Conservation (phyloP, 2,329 filamentous ascomycete species). For the Hyphodiscus sp. region DNA sequence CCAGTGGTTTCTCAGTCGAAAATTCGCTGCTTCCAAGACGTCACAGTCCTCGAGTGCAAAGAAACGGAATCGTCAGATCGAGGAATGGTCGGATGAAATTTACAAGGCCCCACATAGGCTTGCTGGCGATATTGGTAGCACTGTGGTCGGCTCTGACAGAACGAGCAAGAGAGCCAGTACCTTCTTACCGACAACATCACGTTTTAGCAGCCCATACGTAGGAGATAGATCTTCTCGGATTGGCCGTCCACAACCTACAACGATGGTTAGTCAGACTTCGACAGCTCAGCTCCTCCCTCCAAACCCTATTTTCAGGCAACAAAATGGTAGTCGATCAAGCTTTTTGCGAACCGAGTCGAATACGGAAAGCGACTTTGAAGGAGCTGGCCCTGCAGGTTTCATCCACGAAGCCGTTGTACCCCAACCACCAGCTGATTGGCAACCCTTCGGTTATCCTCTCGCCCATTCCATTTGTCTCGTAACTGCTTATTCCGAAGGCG, state of each 20-base stretch:
- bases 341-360: slow-evolving; percentile 57
- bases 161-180: slow-evolving; percentile 72
- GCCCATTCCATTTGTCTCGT: slow-evolving; percentile 92
- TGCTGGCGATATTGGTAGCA: slow-evolving; percentile 65
- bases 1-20: slow-evolving; percentile 90
- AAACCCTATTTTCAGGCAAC: slow-evolving; percentile 63
- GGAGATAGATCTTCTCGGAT: slow-evolving; percentile 52
- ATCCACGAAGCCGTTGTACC: slow-evolving; percentile 95
- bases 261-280: slow-evolving; percentile 84
- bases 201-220: slow-evolving; percentile 87
- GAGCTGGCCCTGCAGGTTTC: slow-evolving; percentile 81
- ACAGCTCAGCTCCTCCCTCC: slow-evolving; percentile 66
- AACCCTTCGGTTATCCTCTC: slow-evolving; percentile 91
- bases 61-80: slow-evolving; percentile 85
- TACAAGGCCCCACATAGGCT: slow-evolving; percentile 84
- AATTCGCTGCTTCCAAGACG: slow-evolving; percentile 79
- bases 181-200: slow-evolving; percentile 87
- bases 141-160: slow-evolving; percentile 57
- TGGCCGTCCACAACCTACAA: slow-evolving; percentile 60
- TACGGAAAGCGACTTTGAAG: slow-evolving; percentile 54
- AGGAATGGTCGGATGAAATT: slow-evolving; percentile 97
- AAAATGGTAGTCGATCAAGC: slow-evolving; percentile 57
- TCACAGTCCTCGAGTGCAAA: slow-evolving; percentile 76
- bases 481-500: slow-evolving; percentile 94
- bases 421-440: slow-evolving; percentile 93